Evolutionary conservation across 495 filamentous ascomycete genomes (phyloP).

Genomic region (Aspergillus panamensis): DNA sequence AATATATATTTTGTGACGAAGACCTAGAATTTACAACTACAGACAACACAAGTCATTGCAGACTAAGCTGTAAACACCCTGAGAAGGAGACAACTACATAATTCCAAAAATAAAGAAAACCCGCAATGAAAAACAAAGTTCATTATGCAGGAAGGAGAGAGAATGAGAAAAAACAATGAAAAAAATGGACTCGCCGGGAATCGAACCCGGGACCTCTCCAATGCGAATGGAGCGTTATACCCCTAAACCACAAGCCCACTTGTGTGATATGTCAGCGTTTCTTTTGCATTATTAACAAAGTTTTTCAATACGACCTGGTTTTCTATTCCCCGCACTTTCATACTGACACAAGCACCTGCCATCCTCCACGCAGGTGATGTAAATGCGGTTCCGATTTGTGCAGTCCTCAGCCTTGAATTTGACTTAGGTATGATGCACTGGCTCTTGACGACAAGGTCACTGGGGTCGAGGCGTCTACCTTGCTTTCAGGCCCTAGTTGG

Average conservation of each 20-base stretch:
- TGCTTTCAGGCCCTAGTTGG: too few species aligned
- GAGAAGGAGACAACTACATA: too few species aligned
- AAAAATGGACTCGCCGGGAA: conserved; percentile 7
- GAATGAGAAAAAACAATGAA: background rate
- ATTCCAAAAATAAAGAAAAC: too few species aligned
- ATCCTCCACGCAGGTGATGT: too few species aligned
- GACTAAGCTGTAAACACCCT: too few species aligned
- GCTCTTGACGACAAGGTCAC: conserved; percentile 14
- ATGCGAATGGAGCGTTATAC: conserved; percentile 13
- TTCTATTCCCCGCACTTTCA: background rate
- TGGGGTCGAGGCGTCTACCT: background rate
- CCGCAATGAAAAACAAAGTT: too few species aligned
- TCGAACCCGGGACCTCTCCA: conserved; percentile 13
- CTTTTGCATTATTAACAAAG: background rate
- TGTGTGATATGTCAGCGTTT: background rate
- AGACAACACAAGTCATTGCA: too few species aligned
- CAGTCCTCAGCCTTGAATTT: too few species aligned
- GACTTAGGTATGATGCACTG: conserved; percentile 29
- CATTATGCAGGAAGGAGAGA: too few species aligned
- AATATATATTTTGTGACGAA: too few species aligned
- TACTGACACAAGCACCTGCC: background rate
- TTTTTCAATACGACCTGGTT: background rate
- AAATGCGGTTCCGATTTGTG: too few species aligned
- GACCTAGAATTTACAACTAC: too few species aligned
- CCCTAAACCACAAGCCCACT: conserved; percentile 9